A percentile compares a stretch with the other conserved stretches of the same genome.
These are phyloP conservation scores for Saposhnikovia divaricata DNA, from an alignment of 129 eudicot species.

Conservation along the genomic window DNA sequence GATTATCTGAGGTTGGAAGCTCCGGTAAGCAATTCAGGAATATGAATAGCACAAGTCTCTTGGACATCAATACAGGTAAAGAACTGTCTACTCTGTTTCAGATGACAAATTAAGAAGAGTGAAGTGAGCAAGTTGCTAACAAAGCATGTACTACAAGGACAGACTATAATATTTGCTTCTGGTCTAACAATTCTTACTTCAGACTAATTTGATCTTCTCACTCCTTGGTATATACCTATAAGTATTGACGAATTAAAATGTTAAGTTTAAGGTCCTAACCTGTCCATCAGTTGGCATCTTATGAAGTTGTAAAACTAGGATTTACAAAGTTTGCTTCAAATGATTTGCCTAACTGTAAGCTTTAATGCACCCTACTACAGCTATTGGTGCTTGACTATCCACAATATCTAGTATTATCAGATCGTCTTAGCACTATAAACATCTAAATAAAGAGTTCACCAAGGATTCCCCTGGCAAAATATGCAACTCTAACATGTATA, in stretches of 20 bases:
- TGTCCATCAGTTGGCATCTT: neutral
- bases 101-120: neutral
- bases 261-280: too few relatives aligned
- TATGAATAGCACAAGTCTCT: neutral
- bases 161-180: neutral
- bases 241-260: neutral
- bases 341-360: neutral
- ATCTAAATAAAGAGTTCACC: too few relatives aligned
- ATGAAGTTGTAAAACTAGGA: neutral
- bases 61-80: neutral
- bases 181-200: neutral
- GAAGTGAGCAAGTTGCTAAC: neutral
- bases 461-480: too few relatives aligned
- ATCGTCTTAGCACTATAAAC: neutral
- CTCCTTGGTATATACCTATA: neutral
- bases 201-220: neutral
- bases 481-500: too few relatives aligned
- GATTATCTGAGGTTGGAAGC: constrained; percentile 42
- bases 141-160: neutral
- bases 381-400: too few relatives aligned
- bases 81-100: neutral
- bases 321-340: neutral
- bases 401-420: neutral
- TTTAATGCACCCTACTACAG: neutral
- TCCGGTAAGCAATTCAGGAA: constrained; percentile 14